Percentiles rank a stretch among this genome's conserved stretches.
These are phyloP conservation scores for Leersia perrieri DNA, from an alignment of 176 grass and related monocot genomes.

Conservation along the genomic window DNA sequence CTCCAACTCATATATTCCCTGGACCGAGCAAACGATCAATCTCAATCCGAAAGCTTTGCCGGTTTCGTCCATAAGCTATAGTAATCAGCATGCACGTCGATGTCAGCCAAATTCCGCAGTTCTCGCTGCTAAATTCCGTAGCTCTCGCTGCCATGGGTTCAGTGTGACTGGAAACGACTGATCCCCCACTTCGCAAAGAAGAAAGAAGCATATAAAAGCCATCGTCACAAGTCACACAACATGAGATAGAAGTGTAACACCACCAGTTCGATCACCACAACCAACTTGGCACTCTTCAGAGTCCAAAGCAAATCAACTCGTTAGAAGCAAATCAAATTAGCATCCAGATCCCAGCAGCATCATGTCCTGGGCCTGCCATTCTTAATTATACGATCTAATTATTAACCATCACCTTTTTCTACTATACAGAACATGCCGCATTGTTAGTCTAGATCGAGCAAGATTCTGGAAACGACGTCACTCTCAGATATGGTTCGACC, in stretches of 20 bases:
- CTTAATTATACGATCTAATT: background rate
- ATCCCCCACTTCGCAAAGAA: background rate
- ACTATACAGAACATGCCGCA: background rate
- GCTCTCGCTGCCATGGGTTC: background rate
- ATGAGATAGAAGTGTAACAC: background rate
- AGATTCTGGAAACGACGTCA: conserved; percentile 18
- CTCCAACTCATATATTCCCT: conserved; percentile 3
- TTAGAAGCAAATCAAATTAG: background rate
- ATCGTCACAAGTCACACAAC: background rate
- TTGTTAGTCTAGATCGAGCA: background rate
- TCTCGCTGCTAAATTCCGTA: no score
- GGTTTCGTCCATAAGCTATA: background rate
- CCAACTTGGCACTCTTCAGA: background rate
- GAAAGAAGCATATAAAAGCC: background rate
- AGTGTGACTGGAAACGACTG: background rate
- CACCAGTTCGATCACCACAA: no score
- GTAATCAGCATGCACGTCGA: background rate
- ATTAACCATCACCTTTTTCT: background rate
- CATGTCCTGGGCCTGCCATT: no score
- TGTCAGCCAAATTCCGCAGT: background rate
- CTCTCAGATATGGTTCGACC: conserved; percentile 30
- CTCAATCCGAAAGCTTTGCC: background rate
- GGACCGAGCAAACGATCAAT: background rate
- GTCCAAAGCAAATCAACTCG: no score
- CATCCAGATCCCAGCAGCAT: no score